These are phyloP conservation scores for Macrolepiota dolichaula DNA, from an alignment of 768 basidiomycete genomes.

Conservation along the genomic window DNA sequence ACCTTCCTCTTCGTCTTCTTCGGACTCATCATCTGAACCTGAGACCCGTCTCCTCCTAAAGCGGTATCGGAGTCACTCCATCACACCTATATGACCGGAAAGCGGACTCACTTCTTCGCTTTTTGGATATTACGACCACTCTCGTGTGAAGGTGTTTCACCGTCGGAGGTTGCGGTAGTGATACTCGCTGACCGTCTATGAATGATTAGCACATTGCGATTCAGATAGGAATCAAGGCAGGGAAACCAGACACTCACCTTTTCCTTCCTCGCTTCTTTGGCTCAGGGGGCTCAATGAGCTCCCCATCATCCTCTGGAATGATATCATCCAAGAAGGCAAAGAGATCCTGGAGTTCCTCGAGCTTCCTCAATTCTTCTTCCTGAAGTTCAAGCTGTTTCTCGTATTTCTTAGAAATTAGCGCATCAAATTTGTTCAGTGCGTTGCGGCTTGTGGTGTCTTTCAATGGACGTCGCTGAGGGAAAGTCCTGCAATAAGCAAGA, in stretches of 20 bases:
- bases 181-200: slow-evolving; percentile 60
- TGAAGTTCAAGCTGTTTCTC: slow-evolving; percentile 65
- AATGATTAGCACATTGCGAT: not conserved
- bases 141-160: slow-evolving; percentile 30
- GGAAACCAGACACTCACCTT: slow-evolving; percentile 23
- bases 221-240: not conserved
- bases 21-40: slow-evolving; percentile 42
- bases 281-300: slow-evolving; percentile 36
- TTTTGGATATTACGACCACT: slow-evolving; percentile 29
- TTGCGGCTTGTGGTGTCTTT: slow-evolving; percentile 60
- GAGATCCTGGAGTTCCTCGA: slow-evolving; percentile 57
- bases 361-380: slow-evolving; percentile 66
- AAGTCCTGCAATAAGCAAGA: not conserved
- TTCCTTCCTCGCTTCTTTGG: slow-evolving; percentile 47
- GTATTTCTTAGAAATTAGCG: slow-evolving; percentile 65
- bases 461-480: slow-evolving; percentile 36
- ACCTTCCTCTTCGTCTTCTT: slow-evolving; percentile 33
- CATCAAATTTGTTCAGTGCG: slow-evolving; percentile 70
- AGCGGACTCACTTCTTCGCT: slow-evolving; percentile 30
- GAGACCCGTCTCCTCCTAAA: slow-evolving; percentile 56
- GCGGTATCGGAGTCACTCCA: not conserved
- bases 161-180: slow-evolving; percentile 39
- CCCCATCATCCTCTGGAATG: slow-evolving; percentile 63
- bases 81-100: not conserved
- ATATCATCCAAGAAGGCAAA: slow-evolving; percentile 75